Evolutionary conservation across 164 flowering plant genomes (phyloP).

Genomic region (Kingdonia uniflora): DNA sequence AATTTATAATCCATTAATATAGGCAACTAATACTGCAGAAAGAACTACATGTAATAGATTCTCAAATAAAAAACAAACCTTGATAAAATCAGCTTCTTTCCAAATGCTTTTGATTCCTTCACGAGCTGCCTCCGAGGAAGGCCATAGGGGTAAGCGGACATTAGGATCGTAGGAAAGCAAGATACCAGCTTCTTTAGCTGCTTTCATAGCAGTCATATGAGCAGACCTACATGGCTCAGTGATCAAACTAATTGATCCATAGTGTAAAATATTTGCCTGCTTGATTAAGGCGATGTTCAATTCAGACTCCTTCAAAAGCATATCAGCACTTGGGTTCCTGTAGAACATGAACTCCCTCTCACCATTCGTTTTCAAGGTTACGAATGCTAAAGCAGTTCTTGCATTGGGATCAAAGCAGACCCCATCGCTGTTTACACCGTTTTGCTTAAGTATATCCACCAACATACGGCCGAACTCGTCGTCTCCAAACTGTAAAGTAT

Average conservation of each 20-base stretch:
- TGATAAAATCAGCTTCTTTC: conserved; percentile 59
- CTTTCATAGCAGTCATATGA: conserved; percentile 67
- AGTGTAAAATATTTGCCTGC: conserved; percentile 53
- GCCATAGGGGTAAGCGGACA: conserved; percentile 66
- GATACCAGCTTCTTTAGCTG: conserved; percentile 44
- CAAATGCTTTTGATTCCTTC: conserved; percentile 66
- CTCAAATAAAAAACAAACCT: conserved; percentile 21
- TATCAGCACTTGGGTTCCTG: conserved; percentile 43
- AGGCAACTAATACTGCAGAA: not conserved
- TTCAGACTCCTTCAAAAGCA: conserved; percentile 31
- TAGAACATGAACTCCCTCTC: conserved; percentile 43
- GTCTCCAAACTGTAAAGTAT: conserved; percentile 27
- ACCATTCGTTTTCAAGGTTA: conserved; percentile 31
- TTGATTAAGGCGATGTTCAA: conserved; percentile 22
- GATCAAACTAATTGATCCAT: conserved; percentile 73
- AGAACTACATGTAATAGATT: not conserved
- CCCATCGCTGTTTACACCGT: conserved; percentile 26
- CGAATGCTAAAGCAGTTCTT: conserved; percentile 40
- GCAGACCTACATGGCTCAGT: conserved; percentile 68
- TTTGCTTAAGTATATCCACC: conserved; percentile 29
- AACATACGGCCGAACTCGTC: conserved; percentile 46
- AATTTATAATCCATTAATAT: not conserved
- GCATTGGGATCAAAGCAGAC: conserved; percentile 31
- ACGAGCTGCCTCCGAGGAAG: conserved; percentile 44
- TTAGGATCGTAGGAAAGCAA: conserved; percentile 77